phyloP scores from a whole-genome alignment of 345 rosid genomes.

The Eucalyptus curtisii region DNA sequence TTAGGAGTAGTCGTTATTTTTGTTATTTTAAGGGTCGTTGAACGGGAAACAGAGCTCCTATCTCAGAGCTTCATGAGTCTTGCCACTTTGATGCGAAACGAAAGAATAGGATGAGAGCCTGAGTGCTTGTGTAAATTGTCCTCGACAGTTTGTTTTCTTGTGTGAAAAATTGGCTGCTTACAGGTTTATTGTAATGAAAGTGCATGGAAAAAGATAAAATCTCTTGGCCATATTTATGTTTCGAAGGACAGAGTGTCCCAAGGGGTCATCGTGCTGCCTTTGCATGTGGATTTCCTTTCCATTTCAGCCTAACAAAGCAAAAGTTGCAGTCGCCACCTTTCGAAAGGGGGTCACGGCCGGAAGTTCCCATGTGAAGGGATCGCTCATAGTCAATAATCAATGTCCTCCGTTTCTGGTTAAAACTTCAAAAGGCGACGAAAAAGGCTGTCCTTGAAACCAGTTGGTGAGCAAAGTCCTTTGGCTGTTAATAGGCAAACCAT shows the following conservation, averaged over 20 bases:
- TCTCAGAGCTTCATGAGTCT: background rate
- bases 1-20: background rate
- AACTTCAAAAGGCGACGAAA: background rate
- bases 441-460: background rate
- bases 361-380: background rate
- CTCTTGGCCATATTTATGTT: background rate
- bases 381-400: background rate
- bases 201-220: background rate
- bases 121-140: conserved; percentile 17
- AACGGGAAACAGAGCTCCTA: background rate
- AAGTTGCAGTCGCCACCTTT: background rate
- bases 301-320: background rate
- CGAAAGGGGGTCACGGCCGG: background rate
- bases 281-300: background rate
- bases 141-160: background rate
- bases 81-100: background rate
- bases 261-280: background rate
- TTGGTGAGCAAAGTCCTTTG: background rate
- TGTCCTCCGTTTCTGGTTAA: background rate
- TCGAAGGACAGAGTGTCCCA: background rate
- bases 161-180: background rate
- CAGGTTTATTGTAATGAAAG: background rate
- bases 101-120: conserved; percentile 7
- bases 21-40: background rate
- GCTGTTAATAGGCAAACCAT: background rate